Base-by-base conservation (phyloP, 768 basidiomycete genomes). In the Cystofilobasidium macerans region DNA sequence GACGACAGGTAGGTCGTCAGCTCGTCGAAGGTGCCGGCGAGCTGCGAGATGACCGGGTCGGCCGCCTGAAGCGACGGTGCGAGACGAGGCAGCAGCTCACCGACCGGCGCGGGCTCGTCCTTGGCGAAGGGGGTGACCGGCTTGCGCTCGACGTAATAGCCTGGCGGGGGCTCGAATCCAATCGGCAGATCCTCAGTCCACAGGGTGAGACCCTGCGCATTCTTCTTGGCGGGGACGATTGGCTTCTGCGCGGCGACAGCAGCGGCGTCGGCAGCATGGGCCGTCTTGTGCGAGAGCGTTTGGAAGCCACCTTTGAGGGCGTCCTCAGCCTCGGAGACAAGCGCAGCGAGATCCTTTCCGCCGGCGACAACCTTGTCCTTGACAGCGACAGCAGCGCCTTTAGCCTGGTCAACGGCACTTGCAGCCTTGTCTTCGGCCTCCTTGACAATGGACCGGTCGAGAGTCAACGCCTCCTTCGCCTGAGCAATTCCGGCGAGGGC, bases 111-210 rank as follows among this genome's bases (percentile, higher is more conserved):
- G 13, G 63, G 24, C 20, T 24, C 40, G 53, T 28, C 40, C 28
- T 35, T 58, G 42, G 57, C 33, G 30, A 40, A 12, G 70, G 70
- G 20, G 22, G 18, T n/a, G 59, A 35, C 69, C 32, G 69, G 68
- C 61, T 69, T 70, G 43, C 87, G 84, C 5, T 54, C 51, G 43
- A 84, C 81, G 64, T 81, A 79, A 75, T 84, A 97, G 24, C 94
- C 94, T 28, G 89, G 89, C 38, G 94, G 93, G 13, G 87, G 89
- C 75, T 97, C 92, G 74, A 88, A 89, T 16, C 92, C 94, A 59
- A 99, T 77, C n/a, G 94, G 95, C 28, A 98, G 80, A 20, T 76
- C 72, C 45, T 33, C 62, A 8, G 86, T 85, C 22, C 77, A 81
- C 53, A 78, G 76, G 73, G 94, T 94, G 24, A 86, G 57, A 63